phyloP scores from a whole-genome alignment of 2,329 filamentous ascomycete species.

The Mycogone perniciosa region DNA sequence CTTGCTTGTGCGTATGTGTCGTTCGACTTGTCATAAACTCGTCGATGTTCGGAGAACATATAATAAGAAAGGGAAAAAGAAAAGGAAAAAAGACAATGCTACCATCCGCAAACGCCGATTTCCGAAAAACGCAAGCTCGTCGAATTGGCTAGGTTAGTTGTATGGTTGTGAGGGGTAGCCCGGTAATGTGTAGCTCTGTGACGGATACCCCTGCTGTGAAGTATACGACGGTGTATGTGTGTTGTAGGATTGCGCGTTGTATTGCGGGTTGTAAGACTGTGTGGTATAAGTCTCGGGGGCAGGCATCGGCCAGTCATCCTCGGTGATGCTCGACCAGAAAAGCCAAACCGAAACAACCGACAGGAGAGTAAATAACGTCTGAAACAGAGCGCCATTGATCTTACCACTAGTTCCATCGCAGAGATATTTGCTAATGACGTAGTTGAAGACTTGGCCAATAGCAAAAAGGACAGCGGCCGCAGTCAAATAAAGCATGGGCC shows the following conservation, averaged over 20 bases:
- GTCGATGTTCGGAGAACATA: slow-evolving; percentile 7
- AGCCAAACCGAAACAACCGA: slow-evolving; percentile 80
- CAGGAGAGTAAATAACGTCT: slow-evolving; percentile 85
- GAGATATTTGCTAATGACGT: slow-evolving; percentile 84
- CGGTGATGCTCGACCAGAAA: slow-evolving; percentile 99
- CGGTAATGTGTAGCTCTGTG: slow-evolving; percentile 1
- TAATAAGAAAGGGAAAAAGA: slow-evolving; percentile 6
- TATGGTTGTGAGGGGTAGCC: slow-evolving; percentile 9
- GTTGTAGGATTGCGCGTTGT: background rate
- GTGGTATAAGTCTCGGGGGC: slow-evolving; percentile 35
- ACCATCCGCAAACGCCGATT: slow-evolving; percentile 20
- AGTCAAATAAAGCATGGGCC: slow-evolving; percentile 85
- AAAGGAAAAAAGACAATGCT: slow-evolving; percentile 16
- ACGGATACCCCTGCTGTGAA: slow-evolving; percentile 1
- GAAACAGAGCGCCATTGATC: slow-evolving; percentile 89
- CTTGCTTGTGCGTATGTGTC: slow-evolving; percentile 11
- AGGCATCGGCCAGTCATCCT: slow-evolving; percentile 87
- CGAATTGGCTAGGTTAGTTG: slow-evolving; percentile 5
- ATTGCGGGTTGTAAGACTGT: background rate
- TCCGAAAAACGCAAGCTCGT: slow-evolving; percentile 11
- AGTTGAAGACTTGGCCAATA: slow-evolving; percentile 92
- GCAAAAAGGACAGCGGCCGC: slow-evolving; percentile 76
- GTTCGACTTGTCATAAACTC: slow-evolving; percentile 12
- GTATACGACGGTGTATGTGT: slow-evolving; percentile 1
- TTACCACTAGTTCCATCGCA: slow-evolving; percentile 76